Evolutionary conservation across 768 basidiomycete genomes (phyloP).

Genomic region (Lactifluus hygrophoroides): DNA sequence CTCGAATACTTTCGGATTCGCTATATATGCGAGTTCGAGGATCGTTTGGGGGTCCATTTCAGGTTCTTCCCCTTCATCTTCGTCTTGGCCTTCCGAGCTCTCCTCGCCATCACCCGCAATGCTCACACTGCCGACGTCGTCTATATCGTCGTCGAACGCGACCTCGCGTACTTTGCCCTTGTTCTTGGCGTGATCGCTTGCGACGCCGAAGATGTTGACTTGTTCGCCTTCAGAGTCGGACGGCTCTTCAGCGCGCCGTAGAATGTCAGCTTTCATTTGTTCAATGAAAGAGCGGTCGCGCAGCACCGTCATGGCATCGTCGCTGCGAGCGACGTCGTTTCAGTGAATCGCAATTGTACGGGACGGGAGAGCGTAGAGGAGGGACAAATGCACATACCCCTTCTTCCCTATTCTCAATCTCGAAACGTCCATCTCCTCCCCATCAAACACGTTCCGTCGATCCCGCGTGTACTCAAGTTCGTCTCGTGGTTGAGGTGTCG

Average conservation of each 20-base stretch:
- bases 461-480: conserved; percentile 31
- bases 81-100: conserved; percentile 32
- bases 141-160: conserved; percentile 49
- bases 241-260: conserved; percentile 63
- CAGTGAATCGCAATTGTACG: background rate
- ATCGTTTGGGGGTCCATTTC: conserved; percentile 40
- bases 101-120: conserved; percentile 62
- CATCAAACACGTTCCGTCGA: conserved; percentile 69
- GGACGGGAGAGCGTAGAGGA: background rate
- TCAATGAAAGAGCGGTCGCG: conserved; percentile 55
- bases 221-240: conserved; percentile 50
- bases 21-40: conserved; percentile 70
- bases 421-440: conserved; percentile 56
- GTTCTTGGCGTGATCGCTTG: conserved; percentile 7
- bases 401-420: conserved; percentile 59
- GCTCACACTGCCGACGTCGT: conserved; percentile 35
- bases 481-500: conserved; percentile 3
- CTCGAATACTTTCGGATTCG: conserved; percentile 67
- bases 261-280: conserved; percentile 75
- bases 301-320: conserved; percentile 37
- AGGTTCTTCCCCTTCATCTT: conserved; percentile 27
- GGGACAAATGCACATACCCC: conserved; percentile 32
- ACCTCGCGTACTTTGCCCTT: conserved; percentile 25
- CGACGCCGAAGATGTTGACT: conserved; percentile 28
- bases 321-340: conserved; percentile 27